Evolutionary conservation across 352 stramenopile species (phyloP).

Genomic region (Aphanomyces astaci): DNA sequence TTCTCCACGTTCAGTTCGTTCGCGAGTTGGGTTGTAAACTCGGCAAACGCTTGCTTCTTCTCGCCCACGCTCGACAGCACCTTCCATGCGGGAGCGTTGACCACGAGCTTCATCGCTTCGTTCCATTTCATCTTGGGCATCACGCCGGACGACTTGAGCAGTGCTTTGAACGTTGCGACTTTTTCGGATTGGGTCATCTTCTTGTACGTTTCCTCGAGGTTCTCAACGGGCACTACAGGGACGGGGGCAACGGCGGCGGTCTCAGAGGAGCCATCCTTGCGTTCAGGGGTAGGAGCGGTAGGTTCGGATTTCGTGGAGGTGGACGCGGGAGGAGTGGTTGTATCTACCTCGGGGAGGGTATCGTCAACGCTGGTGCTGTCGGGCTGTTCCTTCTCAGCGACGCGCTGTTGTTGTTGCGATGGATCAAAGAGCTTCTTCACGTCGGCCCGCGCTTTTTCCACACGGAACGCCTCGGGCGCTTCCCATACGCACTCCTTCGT

Average conservation of each 20-base stretch:
- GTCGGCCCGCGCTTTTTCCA: constrained; percentile 62
- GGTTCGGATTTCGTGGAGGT: background rate
- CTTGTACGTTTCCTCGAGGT: constrained; percentile 36
- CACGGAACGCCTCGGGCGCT: constrained; percentile 61
- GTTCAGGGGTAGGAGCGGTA: background rate
- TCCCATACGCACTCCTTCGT: constrained; percentile 79
- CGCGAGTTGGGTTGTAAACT: constrained; percentile 68
- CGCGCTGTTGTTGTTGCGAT: constrained; percentile 30
- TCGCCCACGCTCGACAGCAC: constrained; percentile 56
- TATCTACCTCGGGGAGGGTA: constrained; percentile 9
- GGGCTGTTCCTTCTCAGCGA: constrained; percentile 24
- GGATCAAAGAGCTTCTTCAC: constrained; percentile 52
- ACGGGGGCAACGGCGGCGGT: background rate
- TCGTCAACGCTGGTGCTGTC: background rate
- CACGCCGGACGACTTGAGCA: constrained; percentile 64
- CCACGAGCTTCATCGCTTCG: constrained; percentile 51
- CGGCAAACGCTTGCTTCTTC: constrained; percentile 77
- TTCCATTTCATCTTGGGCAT: constrained; percentile 62
- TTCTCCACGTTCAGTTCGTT: constrained; percentile 64
- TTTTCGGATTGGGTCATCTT: constrained; percentile 44
- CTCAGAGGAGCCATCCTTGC: constrained; percentile 31
- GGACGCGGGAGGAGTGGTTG: background rate
- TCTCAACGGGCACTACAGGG: background rate
- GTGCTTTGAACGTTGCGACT: constrained; percentile 56
- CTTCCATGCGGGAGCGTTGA: constrained; percentile 56